A percentile compares a stretch with the other conserved stretches of the same genome.
These are phyloP conservation scores for Carex littledalei DNA, from an alignment of 176 grass and related monocot genomes.

Conservation along the genomic window DNA sequence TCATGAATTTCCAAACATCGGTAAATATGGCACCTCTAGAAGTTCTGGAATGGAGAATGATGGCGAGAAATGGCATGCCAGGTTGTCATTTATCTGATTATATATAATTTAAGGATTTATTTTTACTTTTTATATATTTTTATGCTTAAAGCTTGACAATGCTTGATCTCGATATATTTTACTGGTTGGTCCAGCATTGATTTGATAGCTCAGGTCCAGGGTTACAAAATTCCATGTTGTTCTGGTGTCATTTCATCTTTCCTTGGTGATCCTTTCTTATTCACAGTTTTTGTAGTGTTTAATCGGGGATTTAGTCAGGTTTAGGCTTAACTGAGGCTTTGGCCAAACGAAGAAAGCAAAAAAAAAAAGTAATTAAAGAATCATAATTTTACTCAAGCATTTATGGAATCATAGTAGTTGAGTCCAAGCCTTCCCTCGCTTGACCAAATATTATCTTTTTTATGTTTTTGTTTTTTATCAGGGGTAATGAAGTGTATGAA, in stretches of 20 bases:
- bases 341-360: background rate
- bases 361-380: background rate
- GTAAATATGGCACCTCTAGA: background rate
- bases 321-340: background rate
- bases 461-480: slow-evolving; percentile 25
- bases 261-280: background rate
- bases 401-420: background rate
- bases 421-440: slow-evolving; percentile 9
- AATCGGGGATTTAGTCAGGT: background rate
- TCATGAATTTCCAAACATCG: background rate
- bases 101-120: background rate
- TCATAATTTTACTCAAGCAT: background rate
- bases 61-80: slow-evolving; percentile 11
- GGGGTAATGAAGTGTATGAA: slow-evolving; percentile 76
- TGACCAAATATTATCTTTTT: slow-evolving; percentile 13
- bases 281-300: background rate
- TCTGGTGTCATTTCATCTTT: background rate
- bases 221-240: too few relatives aligned
- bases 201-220: background rate
- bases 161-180: background rate
- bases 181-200: background rate
- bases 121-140: background rate
- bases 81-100: slow-evolving; percentile 1
- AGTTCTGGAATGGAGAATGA: slow-evolving; percentile 4
- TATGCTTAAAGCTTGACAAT: background rate